Base-by-base conservation (phyloP, 441 rosid genomes). In the Brassica hybrid region DNA sequence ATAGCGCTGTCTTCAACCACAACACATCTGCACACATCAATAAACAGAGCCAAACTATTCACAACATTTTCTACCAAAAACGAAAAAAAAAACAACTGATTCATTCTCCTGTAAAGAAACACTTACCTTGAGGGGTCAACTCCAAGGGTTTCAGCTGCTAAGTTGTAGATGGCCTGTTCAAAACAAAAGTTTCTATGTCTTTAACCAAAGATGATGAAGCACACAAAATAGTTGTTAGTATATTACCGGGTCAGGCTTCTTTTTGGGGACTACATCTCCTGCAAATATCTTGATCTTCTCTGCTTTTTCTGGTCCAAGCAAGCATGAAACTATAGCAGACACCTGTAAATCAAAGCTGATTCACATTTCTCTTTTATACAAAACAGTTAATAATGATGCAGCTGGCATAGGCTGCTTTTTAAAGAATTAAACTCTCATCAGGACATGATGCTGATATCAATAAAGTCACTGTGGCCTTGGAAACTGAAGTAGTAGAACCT, bases 1-100 rank as follows among this genome's bases (percentile, higher is more conserved):
- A 92, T 95, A 27, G 88, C 92, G 13, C 97, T 96, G 81, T 96
- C 98, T 86, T 95, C 99, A 63, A 95, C 85, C 82, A 95, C 98
- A 54, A 92, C 97, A 80, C 97, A 95, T 45, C 99, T 93, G 36
- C 61, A 62, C 2, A 45, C 8, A 43, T 52, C 23, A 58, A 34
- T 41, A 17, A 7, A 30, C 61, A 78, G 19, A 57, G 5, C 14
- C 52, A 12, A 60, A 34, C 14, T 72, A 30, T 3, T 63, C 12
- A 57, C 9, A 6, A 43, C 27, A 27, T 1, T 60, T 57, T 45
- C 10, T 58, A 3, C 48, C 48, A 11, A 41, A 41, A 19, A 19
- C 21, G 21, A 19, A 19, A 19, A 19, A 19, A 21, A 41, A 12
- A 41, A 16, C 12, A 23, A 19, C 61, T 7, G 18, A n/a, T 11